Conservation (phyloP, 176 grass and related monocot species). For the Chloris gayana region DNA sequence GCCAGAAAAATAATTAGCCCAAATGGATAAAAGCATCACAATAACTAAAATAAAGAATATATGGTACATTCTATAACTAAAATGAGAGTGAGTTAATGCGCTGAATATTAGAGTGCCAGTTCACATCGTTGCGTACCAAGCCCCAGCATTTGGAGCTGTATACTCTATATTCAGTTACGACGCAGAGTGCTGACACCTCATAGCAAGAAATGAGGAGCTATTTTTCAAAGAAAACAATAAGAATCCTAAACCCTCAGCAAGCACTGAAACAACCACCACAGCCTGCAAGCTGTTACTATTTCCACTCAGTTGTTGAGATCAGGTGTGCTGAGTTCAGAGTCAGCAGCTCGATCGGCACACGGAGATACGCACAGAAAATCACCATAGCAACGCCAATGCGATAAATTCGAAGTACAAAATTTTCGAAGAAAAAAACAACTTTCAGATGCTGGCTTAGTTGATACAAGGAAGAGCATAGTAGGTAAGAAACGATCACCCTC, state of each 20-base stretch:
- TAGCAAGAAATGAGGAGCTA: neutral
- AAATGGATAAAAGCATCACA: constrained; percentile 14
- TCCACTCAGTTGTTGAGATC: neutral
- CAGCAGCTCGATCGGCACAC: neutral
- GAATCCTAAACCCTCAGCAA: constrained; percentile 27
- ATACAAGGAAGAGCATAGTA: neutral
- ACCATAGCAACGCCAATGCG: constrained; percentile 1
- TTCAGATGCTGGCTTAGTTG: neutral
- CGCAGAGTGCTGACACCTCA: constrained; percentile 16
- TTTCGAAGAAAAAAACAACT: neutral
- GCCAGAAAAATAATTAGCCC: neutral
- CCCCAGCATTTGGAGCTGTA: constrained; percentile 9
- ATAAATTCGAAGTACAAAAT: constrained; percentile 7
- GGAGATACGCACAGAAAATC: neutral
- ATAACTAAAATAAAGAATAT: neutral
- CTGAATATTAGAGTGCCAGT: constrained; percentile 5
- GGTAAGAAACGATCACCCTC: neutral
- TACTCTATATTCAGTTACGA: neutral
- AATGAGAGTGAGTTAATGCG: constrained; percentile 1
- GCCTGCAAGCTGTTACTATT: neutral
- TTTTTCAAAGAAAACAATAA: neutral
- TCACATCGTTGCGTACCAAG: neutral
- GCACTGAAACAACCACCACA: constrained; percentile 23
- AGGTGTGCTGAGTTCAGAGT: neutral
- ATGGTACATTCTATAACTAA: neutral